Percentiles rank a stretch among this genome's conserved stretches.
phyloP scores from a whole-genome alignment of 1,284 basidiomycete species.

The Athelia sp. region DNA sequence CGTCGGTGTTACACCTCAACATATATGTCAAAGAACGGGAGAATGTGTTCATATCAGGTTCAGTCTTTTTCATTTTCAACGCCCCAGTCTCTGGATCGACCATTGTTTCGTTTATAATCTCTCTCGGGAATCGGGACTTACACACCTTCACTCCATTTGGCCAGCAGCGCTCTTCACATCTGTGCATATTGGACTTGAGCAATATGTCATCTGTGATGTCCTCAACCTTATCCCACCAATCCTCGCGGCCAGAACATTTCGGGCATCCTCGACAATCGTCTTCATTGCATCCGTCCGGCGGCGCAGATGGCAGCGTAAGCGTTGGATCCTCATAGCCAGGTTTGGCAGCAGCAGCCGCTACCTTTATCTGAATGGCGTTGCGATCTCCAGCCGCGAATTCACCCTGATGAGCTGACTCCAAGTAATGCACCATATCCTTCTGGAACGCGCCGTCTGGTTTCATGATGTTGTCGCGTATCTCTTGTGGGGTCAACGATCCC shows the following conservation, averaged over 20 bases:
- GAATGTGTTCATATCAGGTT: conserved; percentile 29
- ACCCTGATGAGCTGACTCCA: conserved; percentile 17
- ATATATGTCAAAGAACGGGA: conserved; percentile 24
- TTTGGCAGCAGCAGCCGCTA: neutral
- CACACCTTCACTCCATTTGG: conserved; percentile 18
- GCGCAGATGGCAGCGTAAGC: neutral
- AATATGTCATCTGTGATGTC: conserved; percentile 15
- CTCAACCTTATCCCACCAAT: conserved; percentile 13
- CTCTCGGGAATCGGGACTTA: conserved; percentile 22
- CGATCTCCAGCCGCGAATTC: conserved; percentile 16
- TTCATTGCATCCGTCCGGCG: neutral
- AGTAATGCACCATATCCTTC: conserved; percentile 17
- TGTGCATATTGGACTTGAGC: conserved; percentile 11
- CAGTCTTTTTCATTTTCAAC: conserved; percentile 26
- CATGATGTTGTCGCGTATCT: conserved; percentile 22
- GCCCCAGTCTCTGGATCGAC: conserved; percentile 22
- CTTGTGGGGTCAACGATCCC: conserved; percentile 19
- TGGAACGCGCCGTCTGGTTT: conserved; percentile 18
- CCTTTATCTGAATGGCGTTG: conserved; percentile 1
- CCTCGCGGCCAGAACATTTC: conserved; percentile 3
- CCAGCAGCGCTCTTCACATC: conserved; percentile 7
- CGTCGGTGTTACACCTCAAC: conserved; percentile 29
- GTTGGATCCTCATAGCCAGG: neutral
- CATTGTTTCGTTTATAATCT: conserved; percentile 9
- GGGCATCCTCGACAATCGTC: conserved; percentile 2